Conservation (phyloP, 73 alveolate genomes). For the Paramecium primaurelia region DNA sequence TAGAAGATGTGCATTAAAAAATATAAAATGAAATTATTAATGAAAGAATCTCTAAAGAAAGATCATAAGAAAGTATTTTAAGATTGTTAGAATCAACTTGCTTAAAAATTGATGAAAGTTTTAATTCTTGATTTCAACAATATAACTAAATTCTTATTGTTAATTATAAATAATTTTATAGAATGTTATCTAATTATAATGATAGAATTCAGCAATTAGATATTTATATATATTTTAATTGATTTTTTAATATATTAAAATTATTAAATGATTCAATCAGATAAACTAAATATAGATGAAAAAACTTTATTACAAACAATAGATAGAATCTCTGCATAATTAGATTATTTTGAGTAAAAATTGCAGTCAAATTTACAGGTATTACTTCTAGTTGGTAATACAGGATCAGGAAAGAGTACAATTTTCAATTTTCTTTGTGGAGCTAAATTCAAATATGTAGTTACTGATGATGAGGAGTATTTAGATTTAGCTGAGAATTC, state of each 20-base stretch:
- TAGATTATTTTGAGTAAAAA: neutral
- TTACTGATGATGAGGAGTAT: neutral
- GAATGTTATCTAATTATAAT: neutral
- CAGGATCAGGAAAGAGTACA: conserved; percentile 26
- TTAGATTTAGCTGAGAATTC: neutral
- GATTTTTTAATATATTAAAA: neutral
- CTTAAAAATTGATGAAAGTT: conserved; percentile 66
- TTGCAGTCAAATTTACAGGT: neutral
- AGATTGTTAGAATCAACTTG: conserved; percentile 73
- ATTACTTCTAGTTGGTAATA: neutral
- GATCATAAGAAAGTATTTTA: conserved; percentile 66
- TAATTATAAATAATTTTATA: too few species aligned
- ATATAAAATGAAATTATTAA: conserved; percentile 57
- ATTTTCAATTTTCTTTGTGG: neutral
- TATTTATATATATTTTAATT: too few species aligned
- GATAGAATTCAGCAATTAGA: neutral
- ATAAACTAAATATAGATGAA: neutral
- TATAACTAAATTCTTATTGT: too few species aligned
- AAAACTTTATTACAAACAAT: neutral
- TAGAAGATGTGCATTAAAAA: conserved; percentile 67
- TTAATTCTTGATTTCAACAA: neutral
- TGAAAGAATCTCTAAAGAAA: conserved; percentile 65
- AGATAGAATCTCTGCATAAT: neutral
- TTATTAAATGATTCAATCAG: neutral
- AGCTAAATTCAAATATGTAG: neutral